Evolutionary conservation across 1,284 basidiomycete species (phyloP), one percentile per base, ranked within the genome.

Genomic region (Mycena citricolor): DNA sequence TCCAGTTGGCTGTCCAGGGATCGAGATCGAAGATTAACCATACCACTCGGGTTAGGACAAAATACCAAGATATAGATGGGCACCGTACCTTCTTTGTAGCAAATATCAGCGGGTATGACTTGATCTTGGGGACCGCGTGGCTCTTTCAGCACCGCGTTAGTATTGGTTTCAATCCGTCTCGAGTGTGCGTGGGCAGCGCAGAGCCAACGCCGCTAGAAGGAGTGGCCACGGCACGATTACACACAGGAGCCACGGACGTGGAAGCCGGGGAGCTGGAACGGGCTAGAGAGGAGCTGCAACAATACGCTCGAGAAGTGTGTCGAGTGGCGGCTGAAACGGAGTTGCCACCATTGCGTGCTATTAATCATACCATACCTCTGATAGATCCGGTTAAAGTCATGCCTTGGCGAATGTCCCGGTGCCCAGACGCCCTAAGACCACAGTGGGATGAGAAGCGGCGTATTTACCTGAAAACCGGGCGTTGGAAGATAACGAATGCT

Each of bases 71-170:
- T 0, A 47, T 50, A 0, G 33, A 44, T 8, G 21, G 43, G 5
- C 25, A 53, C 3, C 16, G 50, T 0, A 32, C 36, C 13, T 31
- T 53, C 8, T 36, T 50, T 33, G 36, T 53, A 6, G 40, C 36
- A 11, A 51, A 53, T 29, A 32, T 63, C 1, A 44, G 58, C 1
- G 45, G 29, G 6, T 62, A 63, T 24, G 55, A 63, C 10, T 4
- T 61, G 0, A 60, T 63, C 4, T 39, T 61, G 0, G 54, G 58
- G 5, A 62, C 58, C 1, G 61, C 54, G 0, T 63, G 61, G 32
- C 26, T 61, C 2, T 61, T 48, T 16, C 57, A 60, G 12, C 58
- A 61, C 24, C 4, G 54, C 4, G 35, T 36, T 22, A 36, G 34
- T 25, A 36, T 36, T 11, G 34, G 34, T 8, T 4, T 36, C 17